phyloP scores from a whole-genome alignment of 1,284 basidiomycete genomes.

The Rhodotorula sp. region DNA sequence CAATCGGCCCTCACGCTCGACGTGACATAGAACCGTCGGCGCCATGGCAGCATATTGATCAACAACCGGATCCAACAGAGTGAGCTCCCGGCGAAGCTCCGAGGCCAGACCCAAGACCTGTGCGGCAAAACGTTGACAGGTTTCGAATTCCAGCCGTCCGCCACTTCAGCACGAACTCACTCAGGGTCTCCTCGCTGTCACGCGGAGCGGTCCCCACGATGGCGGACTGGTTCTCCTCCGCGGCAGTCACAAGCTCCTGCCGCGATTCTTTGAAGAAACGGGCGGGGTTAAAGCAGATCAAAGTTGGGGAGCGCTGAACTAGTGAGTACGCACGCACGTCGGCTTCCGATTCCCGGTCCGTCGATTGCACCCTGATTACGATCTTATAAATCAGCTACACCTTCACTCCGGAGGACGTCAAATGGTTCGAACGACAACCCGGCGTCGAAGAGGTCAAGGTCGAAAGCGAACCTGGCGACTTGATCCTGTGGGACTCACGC shows the following conservation, averaged over 20 bases:
- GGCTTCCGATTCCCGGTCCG: not conserved
- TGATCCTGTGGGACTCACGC: constrained; percentile 39
- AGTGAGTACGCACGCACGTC: constrained; percentile 32
- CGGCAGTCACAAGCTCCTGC: constrained; percentile 46
- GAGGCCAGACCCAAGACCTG: not conserved
- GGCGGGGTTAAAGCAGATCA: constrained; percentile 43
- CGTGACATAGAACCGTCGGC: constrained; percentile 37
- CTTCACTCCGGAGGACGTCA: constrained; percentile 42
- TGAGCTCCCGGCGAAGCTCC: constrained; percentile 22
- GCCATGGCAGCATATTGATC: constrained; percentile 51
- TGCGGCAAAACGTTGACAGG: not conserved
- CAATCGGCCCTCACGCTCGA: constrained; percentile 42
- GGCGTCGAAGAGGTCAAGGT: constrained; percentile 46
- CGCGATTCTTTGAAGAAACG: constrained; percentile 49
- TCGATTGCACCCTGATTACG: too few relatives aligned
- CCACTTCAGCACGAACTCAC: constrained; percentile 39
- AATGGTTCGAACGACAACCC: constrained; percentile 44
- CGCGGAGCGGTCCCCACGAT: constrained; percentile 49
- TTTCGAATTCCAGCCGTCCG: not conserved
- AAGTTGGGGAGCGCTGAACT: constrained; percentile 44
- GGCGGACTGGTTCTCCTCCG: constrained; percentile 52
- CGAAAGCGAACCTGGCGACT: constrained; percentile 44
- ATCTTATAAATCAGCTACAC: constrained; percentile 37
- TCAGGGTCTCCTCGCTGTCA: constrained; percentile 51
- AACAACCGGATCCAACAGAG: constrained; percentile 46